Base-by-base conservation (phyloP, 2,329 filamentous ascomycete genomes). In the Cordyceps tenuipes region DNA sequence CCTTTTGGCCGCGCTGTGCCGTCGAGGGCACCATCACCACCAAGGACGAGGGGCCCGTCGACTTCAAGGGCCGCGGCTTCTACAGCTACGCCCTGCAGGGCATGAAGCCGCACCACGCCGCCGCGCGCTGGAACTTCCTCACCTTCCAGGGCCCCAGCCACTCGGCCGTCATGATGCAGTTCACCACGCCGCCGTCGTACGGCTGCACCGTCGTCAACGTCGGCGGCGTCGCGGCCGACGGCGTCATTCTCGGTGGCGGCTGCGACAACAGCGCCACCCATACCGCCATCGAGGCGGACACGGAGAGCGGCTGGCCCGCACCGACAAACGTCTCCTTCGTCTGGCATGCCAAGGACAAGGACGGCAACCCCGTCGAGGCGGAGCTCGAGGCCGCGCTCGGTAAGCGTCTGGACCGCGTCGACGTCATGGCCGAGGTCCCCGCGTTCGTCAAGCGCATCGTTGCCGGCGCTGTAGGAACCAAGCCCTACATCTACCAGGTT, bases 61-160 rank as follows among this genome's bases (percentile, higher is more conserved):
- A 96, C 72, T 86, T 96, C 72, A 87, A 84, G 69, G 93, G 93
- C 61, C 84, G 80, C 64, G 91, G 86, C 36, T 78, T 95, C 68
- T 93, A 91, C 75, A 81, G 88, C 65, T 88, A 94, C 73, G 92
- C 91, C 46, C 78, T 97, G 55, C 94, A 97, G 77, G 94, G 92
- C 72, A 97, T 97, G 93, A 99, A 99, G 82, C 94, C 94, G 46
- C 94, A 99, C 74, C 95, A 99, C 72, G 89, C 91, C 62, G 92
- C 93, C 63, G 86, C 89, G 34, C 85, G 83, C 64, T 99, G 94
- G 94, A 96, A 94, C 76, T 99, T 97, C 77, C 81, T 84, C 74
- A 85, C 92, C 76, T 96, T 96, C 78, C 92, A 97, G 72, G 87
- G 90, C 15, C 88, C 91, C 23, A 90, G 80, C 21, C 89, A 91